Evolutionary conservation across 768 basidiomycete genomes (phyloP).

Genomic region (Nidularia pulvinata): DNA sequence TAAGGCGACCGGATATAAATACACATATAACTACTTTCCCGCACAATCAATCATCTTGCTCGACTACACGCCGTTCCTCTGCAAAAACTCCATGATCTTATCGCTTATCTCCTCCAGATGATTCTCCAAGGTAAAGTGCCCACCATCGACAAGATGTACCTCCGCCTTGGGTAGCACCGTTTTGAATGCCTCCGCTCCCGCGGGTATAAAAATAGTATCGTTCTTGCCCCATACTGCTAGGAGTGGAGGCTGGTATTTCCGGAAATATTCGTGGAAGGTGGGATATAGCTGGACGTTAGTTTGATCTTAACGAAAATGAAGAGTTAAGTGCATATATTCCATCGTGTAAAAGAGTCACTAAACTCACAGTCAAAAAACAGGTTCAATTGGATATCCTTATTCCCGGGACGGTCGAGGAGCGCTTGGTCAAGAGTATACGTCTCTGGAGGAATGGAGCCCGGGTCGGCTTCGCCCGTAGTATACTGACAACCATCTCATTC

Average conservation of each 20-base stretch:
- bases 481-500: constrained; percentile 11
- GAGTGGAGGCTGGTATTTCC: constrained; percentile 32
- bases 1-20: no score
- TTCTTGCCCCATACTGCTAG: constrained; percentile 49
- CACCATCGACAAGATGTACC: constrained; percentile 37
- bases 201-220: constrained; percentile 38
- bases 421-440: constrained; percentile 41
- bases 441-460: constrained; percentile 31
- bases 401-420: constrained; percentile 33
- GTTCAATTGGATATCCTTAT: constrained; percentile 40
- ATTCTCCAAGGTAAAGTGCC: constrained; percentile 46
- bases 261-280: constrained; percentile 40
- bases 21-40: no score
- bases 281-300: constrained; percentile 43
- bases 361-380: constrained; percentile 28
- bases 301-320: no score
- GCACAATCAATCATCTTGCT: no score
- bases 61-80: no score
- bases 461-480: constrained; percentile 28
- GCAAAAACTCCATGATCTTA: constrained; percentile 26
- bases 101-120: constrained; percentile 31
- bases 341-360: no score
- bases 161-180: constrained; percentile 30
- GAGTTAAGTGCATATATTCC: no score
- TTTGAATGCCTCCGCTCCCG: constrained; percentile 44